phyloP scores from a whole-genome alignment of 257 asterid genomes.

The Nicotiana sylvestris region DNA sequence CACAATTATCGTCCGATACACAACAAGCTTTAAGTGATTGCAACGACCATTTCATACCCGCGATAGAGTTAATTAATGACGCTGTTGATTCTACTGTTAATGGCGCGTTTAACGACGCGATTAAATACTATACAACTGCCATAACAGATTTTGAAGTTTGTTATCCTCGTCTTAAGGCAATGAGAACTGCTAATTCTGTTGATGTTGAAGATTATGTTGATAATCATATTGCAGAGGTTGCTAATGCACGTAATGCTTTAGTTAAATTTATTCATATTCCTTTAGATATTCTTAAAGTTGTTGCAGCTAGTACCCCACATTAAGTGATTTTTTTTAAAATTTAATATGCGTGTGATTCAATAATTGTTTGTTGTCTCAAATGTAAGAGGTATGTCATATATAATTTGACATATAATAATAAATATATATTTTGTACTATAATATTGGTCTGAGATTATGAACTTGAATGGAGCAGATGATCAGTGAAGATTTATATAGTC shows the following conservation, averaged over 20 bases:
- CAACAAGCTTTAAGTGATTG: neutral
- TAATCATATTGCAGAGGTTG: conserved; percentile 5
- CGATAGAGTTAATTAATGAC: neutral
- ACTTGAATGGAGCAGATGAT: neutral
- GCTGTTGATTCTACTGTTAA: neutral
- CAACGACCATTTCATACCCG: conserved; percentile 4
- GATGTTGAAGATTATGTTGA: conserved; percentile 10
- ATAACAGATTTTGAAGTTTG: conserved; percentile 10
- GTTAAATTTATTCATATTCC: conserved; percentile 13
- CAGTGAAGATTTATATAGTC: neutral
- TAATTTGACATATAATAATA: neutral
- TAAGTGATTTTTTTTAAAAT: neutral
- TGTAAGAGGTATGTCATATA: neutral
- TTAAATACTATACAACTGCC: neutral
- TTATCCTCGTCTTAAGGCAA: conserved; percentile 11
- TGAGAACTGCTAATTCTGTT: neutral
- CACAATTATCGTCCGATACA: neutral
- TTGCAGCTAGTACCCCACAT: neutral
- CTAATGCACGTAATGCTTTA: conserved; percentile 11
- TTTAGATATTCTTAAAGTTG: neutral
- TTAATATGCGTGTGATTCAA: neutral
- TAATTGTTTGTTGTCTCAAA: neutral
- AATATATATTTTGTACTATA: neutral
- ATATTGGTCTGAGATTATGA: neutral
- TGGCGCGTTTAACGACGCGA: neutral